These are phyloP conservation scores for Claviceps capensis DNA, from an alignment of 2,329 filamentous ascomycete genomes.

Conservation along the genomic window DNA sequence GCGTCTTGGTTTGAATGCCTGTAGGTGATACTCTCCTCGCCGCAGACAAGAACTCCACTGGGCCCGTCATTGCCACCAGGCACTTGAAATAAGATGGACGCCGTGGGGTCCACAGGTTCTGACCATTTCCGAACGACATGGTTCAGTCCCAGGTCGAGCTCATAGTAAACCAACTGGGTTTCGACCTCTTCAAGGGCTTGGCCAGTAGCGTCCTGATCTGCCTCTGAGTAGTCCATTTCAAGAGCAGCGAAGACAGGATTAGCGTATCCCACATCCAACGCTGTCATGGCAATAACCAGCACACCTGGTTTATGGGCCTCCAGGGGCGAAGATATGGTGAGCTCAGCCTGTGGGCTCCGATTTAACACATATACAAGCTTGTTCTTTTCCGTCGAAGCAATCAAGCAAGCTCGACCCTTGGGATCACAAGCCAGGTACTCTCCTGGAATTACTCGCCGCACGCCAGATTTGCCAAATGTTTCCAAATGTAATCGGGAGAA, in stretches of 20 bases:
- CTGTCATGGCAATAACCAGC: constrained; percentile 74
- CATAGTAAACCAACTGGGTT: constrained; percentile 91
- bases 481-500: constrained; percentile 88
- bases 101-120: constrained; percentile 79
- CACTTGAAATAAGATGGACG: constrained; percentile 85
- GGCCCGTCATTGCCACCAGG: constrained; percentile 88
- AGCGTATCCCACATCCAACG: constrained; percentile 89
- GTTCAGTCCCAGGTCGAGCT: constrained; percentile 90
- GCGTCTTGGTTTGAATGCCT: constrained; percentile 90
- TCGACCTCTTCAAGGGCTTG: constrained; percentile 70
- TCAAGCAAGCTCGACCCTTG: constrained; percentile 86
- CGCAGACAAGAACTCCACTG: constrained; percentile 88
- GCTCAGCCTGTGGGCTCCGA: constrained; percentile 82
- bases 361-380: constrained; percentile 98
- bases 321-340: constrained; percentile 92
- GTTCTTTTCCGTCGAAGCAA: constrained; percentile 94
- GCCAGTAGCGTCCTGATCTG: constrained; percentile 81
- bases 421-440: constrained; percentile 94
- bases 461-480: constrained; percentile 94
- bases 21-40: constrained; percentile 89
- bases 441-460: constrained; percentile 84
- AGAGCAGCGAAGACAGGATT: constrained; percentile 93
- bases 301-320: constrained; percentile 92
- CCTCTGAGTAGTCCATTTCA: constrained; percentile 84
- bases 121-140: constrained; percentile 96